Percentiles rank a stretch among this genome's conserved stretches.
Evolutionary conservation across 2,329 filamentous ascomycete species (phyloP).

Genomic region (Fonsecaea multimorphosa): DNA sequence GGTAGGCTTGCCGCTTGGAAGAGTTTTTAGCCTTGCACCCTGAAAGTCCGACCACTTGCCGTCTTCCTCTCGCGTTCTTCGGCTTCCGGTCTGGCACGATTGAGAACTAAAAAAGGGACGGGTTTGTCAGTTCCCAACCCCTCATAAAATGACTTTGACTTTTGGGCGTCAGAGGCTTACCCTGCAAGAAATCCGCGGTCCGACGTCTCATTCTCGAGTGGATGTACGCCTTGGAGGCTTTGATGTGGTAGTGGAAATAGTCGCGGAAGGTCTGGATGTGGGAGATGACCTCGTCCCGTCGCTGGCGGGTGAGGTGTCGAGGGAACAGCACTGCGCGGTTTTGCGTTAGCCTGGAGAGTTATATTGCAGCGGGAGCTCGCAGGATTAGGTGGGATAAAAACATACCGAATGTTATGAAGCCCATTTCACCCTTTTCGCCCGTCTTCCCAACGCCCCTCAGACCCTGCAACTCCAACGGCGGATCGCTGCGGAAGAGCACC

Average conservation of each 20-base stretch:
- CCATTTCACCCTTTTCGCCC: slow-evolving; percentile 78
- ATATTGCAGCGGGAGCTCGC: slow-evolving; percentile 26
- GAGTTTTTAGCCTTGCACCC: slow-evolving; percentile 55
- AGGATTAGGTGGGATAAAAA: slow-evolving; percentile 23
- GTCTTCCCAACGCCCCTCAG: slow-evolving; percentile 80
- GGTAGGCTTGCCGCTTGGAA: not conserved
- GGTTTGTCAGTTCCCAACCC: not conserved
- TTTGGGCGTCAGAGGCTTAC: slow-evolving; percentile 59
- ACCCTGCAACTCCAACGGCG: slow-evolving; percentile 86
- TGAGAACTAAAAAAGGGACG: slow-evolving; percentile 73
- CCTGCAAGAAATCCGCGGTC: slow-evolving; percentile 97
- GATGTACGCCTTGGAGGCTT: slow-evolving; percentile 98
- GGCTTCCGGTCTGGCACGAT: slow-evolving; percentile 89
- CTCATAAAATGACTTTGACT: not conserved
- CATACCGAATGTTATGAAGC: slow-evolving; percentile 97
- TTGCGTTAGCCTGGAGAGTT: not conserved
- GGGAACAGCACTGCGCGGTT: slow-evolving; percentile 83
- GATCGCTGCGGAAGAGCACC: slow-evolving; percentile 93
- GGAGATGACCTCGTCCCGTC: slow-evolving; percentile 93
- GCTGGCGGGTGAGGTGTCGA: slow-evolving; percentile 86
- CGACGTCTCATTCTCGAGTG: slow-evolving; percentile 97
- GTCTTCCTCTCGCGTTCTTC: slow-evolving; percentile 99
- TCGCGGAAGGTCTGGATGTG: slow-evolving; percentile 99
- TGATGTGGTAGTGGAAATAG: slow-evolving; percentile 99
- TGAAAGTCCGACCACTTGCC: slow-evolving; percentile 92